Percentiles rank a stretch among this genome's conserved stretches.
phyloP scores from a whole-genome alignment of 2,329 filamentous ascomycete genomes.

The Xylariales sp. region DNA sequence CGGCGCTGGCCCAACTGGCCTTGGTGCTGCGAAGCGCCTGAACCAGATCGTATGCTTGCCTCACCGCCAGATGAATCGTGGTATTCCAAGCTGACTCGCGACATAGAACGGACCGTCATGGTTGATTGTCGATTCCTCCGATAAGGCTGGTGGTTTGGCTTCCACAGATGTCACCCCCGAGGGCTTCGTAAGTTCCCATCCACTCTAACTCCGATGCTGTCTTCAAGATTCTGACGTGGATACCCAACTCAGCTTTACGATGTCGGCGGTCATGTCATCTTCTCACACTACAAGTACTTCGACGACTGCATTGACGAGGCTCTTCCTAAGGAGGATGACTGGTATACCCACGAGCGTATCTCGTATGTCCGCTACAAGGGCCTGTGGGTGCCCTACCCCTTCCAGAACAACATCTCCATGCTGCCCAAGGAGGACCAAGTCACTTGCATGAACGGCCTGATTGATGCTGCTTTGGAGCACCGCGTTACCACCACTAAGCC shows the following conservation, averaged over 20 bases:
- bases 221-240: slow-evolving; percentile 8
- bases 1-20: slow-evolving; percentile 93
- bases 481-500: slow-evolving; percentile 88
- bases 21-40: slow-evolving; percentile 95
- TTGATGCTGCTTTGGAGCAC: slow-evolving; percentile 84
- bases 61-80: slow-evolving; percentile 25
- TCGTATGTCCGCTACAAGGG: slow-evolving; percentile 97
- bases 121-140: slow-evolving; percentile 90
- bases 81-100: slow-evolving; percentile 19
- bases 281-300: slow-evolving; percentile 99
- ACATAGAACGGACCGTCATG: slow-evolving; percentile 82
- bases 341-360: slow-evolving; percentile 97
- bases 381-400: slow-evolving; percentile 96
- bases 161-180: slow-evolving; percentile 93
- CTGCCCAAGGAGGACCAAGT: slow-evolving; percentile 96
- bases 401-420: slow-evolving; percentile 99
- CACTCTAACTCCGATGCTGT: neutral
- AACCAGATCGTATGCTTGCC: slow-evolving; percentile 80
- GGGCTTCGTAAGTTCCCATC: slow-evolving; percentile 75
- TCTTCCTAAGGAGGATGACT: slow-evolving; percentile 87
- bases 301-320: slow-evolving; percentile 98
- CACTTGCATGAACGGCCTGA: slow-evolving; percentile 88
- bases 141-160: slow-evolving; percentile 90
- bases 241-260: slow-evolving; percentile 73
- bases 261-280: slow-evolving; percentile 96